Conservation (phyloP, 805 yeast genomes). For the Wilhelminamyces savonicus region DNA sequence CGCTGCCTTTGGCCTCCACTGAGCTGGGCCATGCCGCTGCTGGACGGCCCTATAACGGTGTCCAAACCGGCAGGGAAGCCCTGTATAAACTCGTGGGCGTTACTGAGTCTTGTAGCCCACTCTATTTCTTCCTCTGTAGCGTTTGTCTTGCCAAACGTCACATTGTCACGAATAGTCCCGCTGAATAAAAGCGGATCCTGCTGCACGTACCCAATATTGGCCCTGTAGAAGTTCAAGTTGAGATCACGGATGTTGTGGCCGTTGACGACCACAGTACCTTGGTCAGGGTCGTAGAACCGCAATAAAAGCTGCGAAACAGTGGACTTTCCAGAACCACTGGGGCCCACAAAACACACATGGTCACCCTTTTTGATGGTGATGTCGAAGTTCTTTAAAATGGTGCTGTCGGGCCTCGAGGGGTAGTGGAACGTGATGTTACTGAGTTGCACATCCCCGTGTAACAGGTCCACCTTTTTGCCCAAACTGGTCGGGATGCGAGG, state of each 20-base stretch:
- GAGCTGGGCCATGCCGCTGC: conserved; percentile 69
- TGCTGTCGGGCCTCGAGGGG: conserved; percentile 75
- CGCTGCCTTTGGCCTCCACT: conserved; percentile 96
- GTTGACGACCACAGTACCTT: conserved; percentile 62
- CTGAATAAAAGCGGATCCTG: conserved; percentile 89
- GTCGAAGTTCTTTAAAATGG: conserved; percentile 55
- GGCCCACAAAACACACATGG: conserved; percentile 91
- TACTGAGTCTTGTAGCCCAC: conserved; percentile 62
- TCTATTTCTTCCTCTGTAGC: conserved; percentile 55
- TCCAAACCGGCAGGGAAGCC: conserved; percentile 79
- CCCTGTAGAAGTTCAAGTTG: conserved; percentile 67
- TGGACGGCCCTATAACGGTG: conserved; percentile 73
- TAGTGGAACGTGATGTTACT: conserved; percentile 62
- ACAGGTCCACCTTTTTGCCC: conserved; percentile 44
- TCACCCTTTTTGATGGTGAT: conserved; percentile 70
- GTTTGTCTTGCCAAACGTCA: conserved; percentile 62
- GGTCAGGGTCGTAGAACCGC: conserved; percentile 74
- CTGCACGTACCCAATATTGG: conserved; percentile 80
- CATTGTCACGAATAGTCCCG: conserved; percentile 79
- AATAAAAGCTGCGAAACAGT: conserved; percentile 75
- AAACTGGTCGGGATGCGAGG: conserved; percentile 64
- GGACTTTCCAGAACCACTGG: conserved; percentile 95
- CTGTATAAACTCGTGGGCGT: conserved; percentile 61
- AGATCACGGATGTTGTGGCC: conserved; percentile 55
- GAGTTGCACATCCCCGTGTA: conserved; percentile 56